phyloP scores from a whole-genome alignment of 2,329 filamentous ascomycete genomes.

The Trichophyton verrucosum region DNA sequence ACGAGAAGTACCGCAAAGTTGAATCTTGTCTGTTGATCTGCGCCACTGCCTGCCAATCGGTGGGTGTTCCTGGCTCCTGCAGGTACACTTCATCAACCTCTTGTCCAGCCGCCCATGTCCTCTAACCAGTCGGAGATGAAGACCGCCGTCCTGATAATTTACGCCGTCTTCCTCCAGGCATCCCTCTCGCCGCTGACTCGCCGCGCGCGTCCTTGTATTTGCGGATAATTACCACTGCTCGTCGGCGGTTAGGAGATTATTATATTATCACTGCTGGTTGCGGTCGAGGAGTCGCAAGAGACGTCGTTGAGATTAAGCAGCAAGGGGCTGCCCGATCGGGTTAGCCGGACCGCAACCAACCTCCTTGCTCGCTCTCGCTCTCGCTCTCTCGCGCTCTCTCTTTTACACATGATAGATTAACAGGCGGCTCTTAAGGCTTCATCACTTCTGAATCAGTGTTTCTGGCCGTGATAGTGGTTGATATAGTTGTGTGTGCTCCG shows the following conservation, averaged over 20 bases:
- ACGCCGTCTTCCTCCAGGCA: not conserved
- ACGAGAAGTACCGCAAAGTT: not conserved
- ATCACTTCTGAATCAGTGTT: not conserved
- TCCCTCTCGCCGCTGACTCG: not conserved
- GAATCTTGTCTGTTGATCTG: not conserved
- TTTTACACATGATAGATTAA: not conserved
- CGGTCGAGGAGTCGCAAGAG: not conserved
- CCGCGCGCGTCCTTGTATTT: not conserved
- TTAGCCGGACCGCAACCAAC: not conserved
- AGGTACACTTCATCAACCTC: not conserved
- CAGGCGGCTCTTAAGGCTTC: not conserved
- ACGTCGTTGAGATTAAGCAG: not conserved
- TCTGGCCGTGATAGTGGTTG: not conserved
- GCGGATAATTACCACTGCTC: not conserved
- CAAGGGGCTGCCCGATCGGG: not conserved
- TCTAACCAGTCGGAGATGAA: not conserved
- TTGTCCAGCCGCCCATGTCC: not conserved
- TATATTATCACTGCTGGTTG: not conserved
- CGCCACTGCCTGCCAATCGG: not conserved
- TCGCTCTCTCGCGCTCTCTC: not conserved
- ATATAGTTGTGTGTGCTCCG: not conserved
- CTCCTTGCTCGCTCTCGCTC: not conserved
- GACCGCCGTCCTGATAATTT: not conserved
- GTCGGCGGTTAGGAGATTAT: not conserved
- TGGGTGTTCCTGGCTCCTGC: conserved; percentile 1